Conservation (phyloP, 2,329 filamentous ascomycete genomes). For the Ceratocystis diversiconidia region DNA sequence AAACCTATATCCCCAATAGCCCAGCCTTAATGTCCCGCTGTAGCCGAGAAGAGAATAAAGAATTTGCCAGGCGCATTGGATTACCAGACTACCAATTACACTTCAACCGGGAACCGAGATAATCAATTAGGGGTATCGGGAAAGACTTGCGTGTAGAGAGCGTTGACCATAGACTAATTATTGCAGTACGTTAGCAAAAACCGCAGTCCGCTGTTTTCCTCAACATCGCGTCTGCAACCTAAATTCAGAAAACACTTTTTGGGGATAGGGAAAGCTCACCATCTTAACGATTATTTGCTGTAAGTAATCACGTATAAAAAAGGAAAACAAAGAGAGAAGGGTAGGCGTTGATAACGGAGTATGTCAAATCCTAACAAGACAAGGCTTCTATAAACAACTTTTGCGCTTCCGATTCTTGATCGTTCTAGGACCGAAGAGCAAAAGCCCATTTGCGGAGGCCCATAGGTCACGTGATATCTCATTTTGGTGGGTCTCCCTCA, state of each 20-base stretch:
- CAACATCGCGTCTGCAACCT: not conserved
- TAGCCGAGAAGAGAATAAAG: not conserved
- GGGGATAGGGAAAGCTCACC: slow-evolving; percentile 24
- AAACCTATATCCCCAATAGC: not conserved
- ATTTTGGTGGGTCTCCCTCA: not conserved
- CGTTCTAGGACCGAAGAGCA: slow-evolving; percentile 4
- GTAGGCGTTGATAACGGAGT: too few relatives aligned
- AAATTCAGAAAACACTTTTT: slow-evolving; percentile 18
- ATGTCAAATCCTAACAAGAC: slow-evolving; percentile 3
- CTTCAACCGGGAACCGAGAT: not conserved
- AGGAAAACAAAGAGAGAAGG: not conserved
- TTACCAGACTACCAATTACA: not conserved
- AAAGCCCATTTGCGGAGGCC: slow-evolving; percentile 10
- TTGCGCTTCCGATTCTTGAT: slow-evolving; percentile 14
- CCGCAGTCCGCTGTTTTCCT: not conserved
- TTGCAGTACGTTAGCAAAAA: slow-evolving; percentile 12
- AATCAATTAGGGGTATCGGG: not conserved
- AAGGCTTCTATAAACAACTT: slow-evolving; percentile 6
- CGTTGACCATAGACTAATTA: slow-evolving; percentile 28
- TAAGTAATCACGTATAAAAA: slow-evolving; percentile 7
- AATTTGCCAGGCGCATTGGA: not conserved
- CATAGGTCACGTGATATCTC: not conserved
- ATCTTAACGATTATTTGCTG: slow-evolving; percentile 11
- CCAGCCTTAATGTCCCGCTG: not conserved
- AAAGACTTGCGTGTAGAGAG: slow-evolving; percentile 46